phyloP scores from a whole-genome alignment of 306 rosid species.

The Styphnolobium japonicum region DNA sequence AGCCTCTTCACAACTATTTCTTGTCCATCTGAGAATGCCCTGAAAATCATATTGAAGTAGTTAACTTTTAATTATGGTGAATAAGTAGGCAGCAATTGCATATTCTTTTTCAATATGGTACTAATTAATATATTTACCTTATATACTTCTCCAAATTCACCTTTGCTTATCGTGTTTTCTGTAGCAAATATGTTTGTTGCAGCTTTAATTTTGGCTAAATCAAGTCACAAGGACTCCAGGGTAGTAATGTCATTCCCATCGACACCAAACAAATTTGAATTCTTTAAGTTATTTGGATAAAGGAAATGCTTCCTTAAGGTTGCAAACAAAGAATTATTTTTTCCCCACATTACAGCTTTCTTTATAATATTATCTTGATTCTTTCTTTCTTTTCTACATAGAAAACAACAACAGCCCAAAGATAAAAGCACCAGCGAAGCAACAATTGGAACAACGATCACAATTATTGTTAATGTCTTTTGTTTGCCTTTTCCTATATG shows the following conservation, averaged over 20 bases:
- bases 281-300: neutral
- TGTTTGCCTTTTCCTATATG: constrained; percentile 38
- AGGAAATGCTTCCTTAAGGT: neutral
- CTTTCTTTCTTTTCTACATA: constrained; percentile 18
- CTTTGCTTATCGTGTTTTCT: constrained; percentile 49
- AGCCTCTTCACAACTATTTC: constrained; percentile 69
- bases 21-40: constrained; percentile 50
- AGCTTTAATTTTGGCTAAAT: constrained; percentile 34
- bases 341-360: constrained; percentile 43
- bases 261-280: constrained; percentile 17
- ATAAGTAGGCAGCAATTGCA: neutral
- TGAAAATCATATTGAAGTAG: constrained; percentile 3
- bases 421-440: constrained; percentile 19
- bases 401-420: constrained; percentile 21
- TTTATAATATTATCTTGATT: constrained; percentile 33
- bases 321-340: neutral
- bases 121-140: constrained; percentile 35
- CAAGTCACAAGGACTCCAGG: constrained; percentile 46
- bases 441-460: constrained; percentile 11
- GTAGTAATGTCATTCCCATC: constrained; percentile 26
- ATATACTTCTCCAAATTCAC: constrained; percentile 64
- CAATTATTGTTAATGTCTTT: neutral
- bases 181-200: constrained; percentile 54
- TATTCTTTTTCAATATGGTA: neutral
- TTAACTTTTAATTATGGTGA: neutral